phyloP scores from a whole-genome alignment of 2,329 filamentous ascomycete genomes.

The Botrytis aclada region DNA sequence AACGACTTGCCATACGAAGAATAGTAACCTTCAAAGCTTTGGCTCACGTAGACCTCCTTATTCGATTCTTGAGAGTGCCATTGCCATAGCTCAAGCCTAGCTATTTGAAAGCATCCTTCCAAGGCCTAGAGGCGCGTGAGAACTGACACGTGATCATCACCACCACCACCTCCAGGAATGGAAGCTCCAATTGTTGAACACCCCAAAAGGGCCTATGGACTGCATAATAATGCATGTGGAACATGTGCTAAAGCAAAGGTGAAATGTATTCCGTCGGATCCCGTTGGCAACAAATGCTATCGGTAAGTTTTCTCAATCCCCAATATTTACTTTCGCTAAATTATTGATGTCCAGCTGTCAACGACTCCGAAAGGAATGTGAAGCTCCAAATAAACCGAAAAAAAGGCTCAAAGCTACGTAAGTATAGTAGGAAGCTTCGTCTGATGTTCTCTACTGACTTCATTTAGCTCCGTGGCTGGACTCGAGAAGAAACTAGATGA shows the following conservation, averaged over 20 bases:
- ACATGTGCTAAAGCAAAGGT: constrained; percentile 26
- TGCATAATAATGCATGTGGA: constrained; percentile 20
- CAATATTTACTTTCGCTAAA: not conserved
- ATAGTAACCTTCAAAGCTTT: not conserved
- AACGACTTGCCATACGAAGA: not conserved
- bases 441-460: not conserved
- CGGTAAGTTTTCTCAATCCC: not conserved
- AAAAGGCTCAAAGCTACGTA: constrained; percentile 18
- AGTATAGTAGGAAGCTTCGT: not conserved
- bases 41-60: not conserved
- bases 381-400: constrained; percentile 15
- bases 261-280: constrained; percentile 19
- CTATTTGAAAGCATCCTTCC: not conserved
- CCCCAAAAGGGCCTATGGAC: not conserved
- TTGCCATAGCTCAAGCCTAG: not conserved
- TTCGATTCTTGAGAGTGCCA: not conserved
- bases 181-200: not conserved
- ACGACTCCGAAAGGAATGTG: constrained; percentile 21
- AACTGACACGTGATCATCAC: not conserved
- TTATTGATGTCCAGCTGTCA: constrained; percentile 1
- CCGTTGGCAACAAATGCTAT: constrained; percentile 8
- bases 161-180: not conserved
- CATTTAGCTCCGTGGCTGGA: constrained; percentile 20
- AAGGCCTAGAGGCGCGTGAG: not conserved
- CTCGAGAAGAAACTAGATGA: constrained; percentile 25